Percentiles rank a stretch among this genome's conserved stretches.
Evolutionary conservation across 2,329 filamentous ascomycete genomes (phyloP).

Genomic region (Pseudogymnoascus sp.): DNA sequence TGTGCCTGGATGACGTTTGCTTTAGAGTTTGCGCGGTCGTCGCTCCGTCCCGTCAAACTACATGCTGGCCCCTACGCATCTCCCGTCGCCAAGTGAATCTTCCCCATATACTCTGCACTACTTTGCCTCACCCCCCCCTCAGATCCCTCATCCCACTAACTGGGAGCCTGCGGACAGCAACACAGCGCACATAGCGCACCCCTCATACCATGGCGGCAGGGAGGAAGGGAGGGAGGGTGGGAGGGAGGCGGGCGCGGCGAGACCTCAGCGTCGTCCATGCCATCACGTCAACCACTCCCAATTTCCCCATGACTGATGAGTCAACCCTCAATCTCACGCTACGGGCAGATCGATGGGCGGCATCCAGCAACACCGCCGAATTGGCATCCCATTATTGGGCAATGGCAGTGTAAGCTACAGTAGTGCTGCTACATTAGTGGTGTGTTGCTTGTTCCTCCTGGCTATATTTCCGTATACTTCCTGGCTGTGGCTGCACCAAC

Average conservation of each 20-base stretch:
- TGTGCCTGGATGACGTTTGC: neutral
- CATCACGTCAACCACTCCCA: neutral
- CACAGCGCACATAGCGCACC: neutral
- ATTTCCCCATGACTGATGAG: neutral
- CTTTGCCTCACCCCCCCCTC: neutral
- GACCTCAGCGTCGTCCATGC: neutral
- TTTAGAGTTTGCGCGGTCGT: neutral
- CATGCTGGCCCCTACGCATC: neutral
- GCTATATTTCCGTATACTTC: neutral
- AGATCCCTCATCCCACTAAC: neutral
- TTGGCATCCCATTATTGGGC: neutral
- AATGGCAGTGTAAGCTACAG: constrained; percentile 1
- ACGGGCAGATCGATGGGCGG: neutral
- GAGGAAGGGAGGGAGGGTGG: neutral
- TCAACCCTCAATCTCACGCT: neutral
- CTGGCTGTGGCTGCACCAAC: neutral
- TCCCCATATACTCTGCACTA: neutral
- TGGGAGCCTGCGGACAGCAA: neutral
- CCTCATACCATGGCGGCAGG: neutral
- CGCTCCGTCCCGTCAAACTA: neutral
- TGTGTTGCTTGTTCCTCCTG: neutral
- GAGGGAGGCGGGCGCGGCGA: no score
- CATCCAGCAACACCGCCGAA: neutral
- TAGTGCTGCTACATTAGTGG: neutral
- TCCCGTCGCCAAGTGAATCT: neutral